Conservation (phyloP, 164 flowering plant genomes). For the Vitis riparia region DNA sequence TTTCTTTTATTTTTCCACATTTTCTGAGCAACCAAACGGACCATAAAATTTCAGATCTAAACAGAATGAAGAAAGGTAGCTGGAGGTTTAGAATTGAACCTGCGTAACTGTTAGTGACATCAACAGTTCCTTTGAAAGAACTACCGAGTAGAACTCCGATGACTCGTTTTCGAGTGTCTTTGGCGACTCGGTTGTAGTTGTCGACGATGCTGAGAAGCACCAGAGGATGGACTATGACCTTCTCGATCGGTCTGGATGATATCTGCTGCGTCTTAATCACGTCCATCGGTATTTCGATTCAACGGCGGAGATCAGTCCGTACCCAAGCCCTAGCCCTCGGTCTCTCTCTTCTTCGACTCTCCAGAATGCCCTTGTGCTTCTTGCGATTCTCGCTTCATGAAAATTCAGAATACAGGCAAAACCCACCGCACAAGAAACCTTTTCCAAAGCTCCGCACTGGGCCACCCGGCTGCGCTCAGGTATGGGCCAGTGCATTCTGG, state of each 20-base stretch:
- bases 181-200: slow-evolving; percentile 87
- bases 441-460: too few relatives aligned
- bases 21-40: too few relatives aligned
- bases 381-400: too few relatives aligned
- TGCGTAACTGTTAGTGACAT: slow-evolving; percentile 91
- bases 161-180: slow-evolving; percentile 82
- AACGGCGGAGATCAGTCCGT: too few relatives aligned
- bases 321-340: too few relatives aligned
- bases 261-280: slow-evolving; percentile 91
- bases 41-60: slow-evolving; percentile 5
- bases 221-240: slow-evolving; percentile 87
- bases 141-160: slow-evolving; percentile 87
- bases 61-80: not conserved
- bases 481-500: too few relatives aligned
- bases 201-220: slow-evolving; percentile 96
- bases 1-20: too few relatives aligned
- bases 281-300: slow-evolving; percentile 44
- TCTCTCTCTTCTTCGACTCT: too few relatives aligned
- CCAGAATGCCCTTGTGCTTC: too few relatives aligned
- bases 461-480: too few relatives aligned
- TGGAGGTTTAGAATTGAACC: slow-evolving; percentile 33
- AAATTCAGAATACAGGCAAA: too few relatives aligned
- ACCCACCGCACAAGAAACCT: too few relatives aligned
- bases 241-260: slow-evolving; percentile 71
- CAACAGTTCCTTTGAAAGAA: slow-evolving; percentile 80